Evolutionary conservation across 1,284 basidiomycete genomes (phyloP).

Genomic region (Boletus putidus): DNA sequence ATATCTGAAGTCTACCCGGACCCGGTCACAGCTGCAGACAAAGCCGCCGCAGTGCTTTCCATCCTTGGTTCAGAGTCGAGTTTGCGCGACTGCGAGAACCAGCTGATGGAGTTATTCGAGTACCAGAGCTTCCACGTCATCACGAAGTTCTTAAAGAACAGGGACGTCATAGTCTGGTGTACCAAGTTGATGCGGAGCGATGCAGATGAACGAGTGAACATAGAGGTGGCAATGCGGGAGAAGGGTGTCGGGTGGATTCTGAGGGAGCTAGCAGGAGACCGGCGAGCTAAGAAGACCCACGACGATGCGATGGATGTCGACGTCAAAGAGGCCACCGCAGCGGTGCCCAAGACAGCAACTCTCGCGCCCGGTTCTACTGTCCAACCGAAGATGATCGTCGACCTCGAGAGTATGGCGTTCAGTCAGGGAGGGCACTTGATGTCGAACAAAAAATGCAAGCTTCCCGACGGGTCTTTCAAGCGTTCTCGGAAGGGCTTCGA

Average conservation of each 20-base stretch:
- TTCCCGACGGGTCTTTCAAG: constrained; percentile 98
- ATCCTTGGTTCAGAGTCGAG: constrained; percentile 89
- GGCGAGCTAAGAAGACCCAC: constrained; percentile 54
- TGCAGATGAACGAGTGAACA: constrained; percentile 88
- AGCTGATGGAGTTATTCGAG: constrained; percentile 96
- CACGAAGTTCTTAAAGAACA: constrained; percentile 90
- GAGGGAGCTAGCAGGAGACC: constrained; percentile 80
- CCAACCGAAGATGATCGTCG: constrained; percentile 83
- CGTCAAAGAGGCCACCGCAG: constrained; percentile 43
- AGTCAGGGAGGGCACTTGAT: constrained; percentile 94
- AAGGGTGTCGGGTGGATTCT: constrained; percentile 96
- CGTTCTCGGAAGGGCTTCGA: constrained; percentile 95
- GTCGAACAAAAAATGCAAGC: constrained; percentile 97
- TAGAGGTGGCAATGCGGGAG: constrained; percentile 98
- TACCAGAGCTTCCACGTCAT: constrained; percentile 93
- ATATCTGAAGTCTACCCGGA: constrained; percentile 91
- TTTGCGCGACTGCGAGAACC: constrained; percentile 94
- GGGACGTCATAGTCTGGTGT: constrained; percentile 97
- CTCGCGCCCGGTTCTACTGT: constrained; percentile 86
- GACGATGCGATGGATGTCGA: constrained; percentile 82
- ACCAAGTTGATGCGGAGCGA: constrained; percentile 92
- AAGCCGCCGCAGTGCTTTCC: constrained; percentile 83
- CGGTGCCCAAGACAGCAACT: constrained; percentile 83
- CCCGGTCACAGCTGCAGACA: constrained; percentile 91
- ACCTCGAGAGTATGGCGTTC: constrained; percentile 95